A percentile compares a stretch with the other conserved stretches of the same genome.
phyloP scores from a whole-genome alignment of 257 asterid species.

The Marsdenia floribunda region DNA sequence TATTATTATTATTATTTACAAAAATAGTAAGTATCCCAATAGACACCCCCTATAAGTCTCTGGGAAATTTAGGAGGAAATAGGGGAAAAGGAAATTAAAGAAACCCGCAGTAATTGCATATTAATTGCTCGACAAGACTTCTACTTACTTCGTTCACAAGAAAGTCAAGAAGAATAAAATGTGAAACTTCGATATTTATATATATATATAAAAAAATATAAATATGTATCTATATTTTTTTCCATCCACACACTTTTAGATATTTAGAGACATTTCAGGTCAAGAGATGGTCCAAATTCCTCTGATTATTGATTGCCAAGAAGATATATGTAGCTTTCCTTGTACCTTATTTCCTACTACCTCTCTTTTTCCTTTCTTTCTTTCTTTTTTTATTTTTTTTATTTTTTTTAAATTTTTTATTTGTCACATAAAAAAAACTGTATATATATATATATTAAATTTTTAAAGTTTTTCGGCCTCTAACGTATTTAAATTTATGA shows the following conservation, averaged over 20 bases:
- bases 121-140: neutral
- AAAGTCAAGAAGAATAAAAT: neutral
- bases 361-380: no score
- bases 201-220: neutral
- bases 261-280: neutral
- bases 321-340: neutral
- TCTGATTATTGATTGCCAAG: neutral
- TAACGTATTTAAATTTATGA: no score
- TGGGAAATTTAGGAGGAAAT: slow-evolving; percentile 4
- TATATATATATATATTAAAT: no score
- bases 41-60: neutral
- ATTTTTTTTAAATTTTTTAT: no score
- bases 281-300: neutral
- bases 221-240: no score
- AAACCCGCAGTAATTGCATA: neutral
- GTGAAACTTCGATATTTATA: no score
- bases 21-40: no score
- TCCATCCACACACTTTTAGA: neutral
- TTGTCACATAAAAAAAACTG: no score
- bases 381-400: no score
- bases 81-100: neutral
- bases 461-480: no score
- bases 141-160: neutral
- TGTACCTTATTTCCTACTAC: no score
- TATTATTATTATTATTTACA: no score